Evolutionary conservation across 164 flowering plant genomes (phyloP), one percentile per base, ranked within the genome.

Genomic region (Echeveria elegans): DNA sequence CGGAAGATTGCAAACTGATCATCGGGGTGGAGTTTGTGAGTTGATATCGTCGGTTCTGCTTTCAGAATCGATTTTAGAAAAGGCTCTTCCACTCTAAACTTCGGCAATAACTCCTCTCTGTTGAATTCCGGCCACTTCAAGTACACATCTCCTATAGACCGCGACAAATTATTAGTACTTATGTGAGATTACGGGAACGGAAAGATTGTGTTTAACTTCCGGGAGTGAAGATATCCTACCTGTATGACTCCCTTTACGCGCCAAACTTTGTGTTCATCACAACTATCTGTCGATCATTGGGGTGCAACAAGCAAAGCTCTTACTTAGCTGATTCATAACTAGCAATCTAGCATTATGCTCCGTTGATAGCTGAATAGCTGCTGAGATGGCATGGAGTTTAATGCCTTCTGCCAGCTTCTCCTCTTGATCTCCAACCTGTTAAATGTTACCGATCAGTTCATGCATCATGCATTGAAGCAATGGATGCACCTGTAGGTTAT

Each of bases 391-490:
- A 80, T 85, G 86, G 31, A 94, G 81, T 66, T 88, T 91, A 77
- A 94, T 94, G 69, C 99, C 97, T 73, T 91, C 96, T 21, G 99
- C 97, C 64, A 94, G 78, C 82, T 94, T 94, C 69, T 94, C 97
- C n/a, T 94, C 97, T 71, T 81, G 83, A 63, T 89, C 92, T 65
- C 99, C 99, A 75, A 94, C 99, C 99, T 94, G 64, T 61, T 29
- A 45, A 15, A 50, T 50, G 56, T 26, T 5, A 8, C 1, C 10
- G 9, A 9, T 21, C 5, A 50, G 26, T 50, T 21, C 56, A 50
- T n/a, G 56, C 28, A 50, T 21, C 26, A n/a, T 7, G 9, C 2
- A n/a, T 7, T 21, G 0, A n/a, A 15, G n/a, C n/a, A 45, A 15
- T 41, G 16, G 10, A 14, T 8, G 45, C 10, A 41, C 10, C 45